Evolutionary conservation across 495 filamentous ascomycete species (phyloP), one percentile per base, ranked within the genome.

Genomic region (Astrocystis sublimbata): DNA sequence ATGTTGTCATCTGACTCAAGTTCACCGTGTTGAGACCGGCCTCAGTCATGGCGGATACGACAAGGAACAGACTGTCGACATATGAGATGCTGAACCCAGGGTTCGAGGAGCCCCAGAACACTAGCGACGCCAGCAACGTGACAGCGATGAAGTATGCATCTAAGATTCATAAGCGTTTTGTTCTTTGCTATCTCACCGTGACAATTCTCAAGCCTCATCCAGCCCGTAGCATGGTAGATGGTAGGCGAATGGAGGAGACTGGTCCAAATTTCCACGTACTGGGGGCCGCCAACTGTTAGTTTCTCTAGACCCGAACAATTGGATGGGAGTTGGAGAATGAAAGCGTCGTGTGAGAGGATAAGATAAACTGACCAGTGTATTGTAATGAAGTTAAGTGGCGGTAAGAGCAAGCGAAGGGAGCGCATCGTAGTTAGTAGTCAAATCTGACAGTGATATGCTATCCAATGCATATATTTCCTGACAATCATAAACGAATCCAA

Each of bases 41-140:
- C 53, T 87, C 81, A 31, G 91, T 93, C 85, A 94, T 93, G 24
- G 92, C 91, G 63, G 85, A 89, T 42, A 89, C 85, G 45, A 85
- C 83, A 38, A 96, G 71, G 68, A 93, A 97, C 10, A 96, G 76
- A 12, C 86, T 82, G 70, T 96, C 89, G 7, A 83, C 82, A 75
- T 91, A 96, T 51, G 79, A 78, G 62, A 96, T 83, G 61, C 81
- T 88, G 38, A 78, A 71, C 43, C 76, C 71, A 17, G 87, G 86
- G 45, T 71, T 56, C 1, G 89, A 88, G 3, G 85, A 83, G 41
- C 82, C 82, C 83, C 86, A 94, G 73, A 96, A 92, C 47, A 96
- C 82, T 46, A 89, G 59, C 38, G 88, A 90, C 26, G 81, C 76
- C 36, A 89, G 55, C n/a, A 93, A 66, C 41, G 80, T 85, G 23